Base-by-base conservation (phyloP, 768 basidiomycete species). In the Lactarius indigo region DNA sequence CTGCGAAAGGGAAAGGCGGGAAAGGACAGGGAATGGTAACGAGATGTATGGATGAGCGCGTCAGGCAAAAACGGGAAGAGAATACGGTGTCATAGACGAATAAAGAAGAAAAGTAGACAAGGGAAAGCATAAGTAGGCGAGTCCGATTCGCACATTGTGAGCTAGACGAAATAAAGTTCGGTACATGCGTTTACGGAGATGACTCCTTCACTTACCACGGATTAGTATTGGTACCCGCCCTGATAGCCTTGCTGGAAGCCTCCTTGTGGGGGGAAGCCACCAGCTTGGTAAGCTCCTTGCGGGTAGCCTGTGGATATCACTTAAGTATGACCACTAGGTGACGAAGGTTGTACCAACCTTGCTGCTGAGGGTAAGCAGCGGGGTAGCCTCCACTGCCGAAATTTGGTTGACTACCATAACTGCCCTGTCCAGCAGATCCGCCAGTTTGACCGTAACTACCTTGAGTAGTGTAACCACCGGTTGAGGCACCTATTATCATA, bases 11-110 rank as follows among this genome's bases (percentile, higher is more conserved):
- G 3, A 23, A 2, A 33, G 37, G 41, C 28, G 12, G 73, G 69
- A 72, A 78, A 77, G 41, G 76, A 81, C 73, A 75, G 80, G 73
- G 70, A 69, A 70, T 70, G 72, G 69, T 73, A 78, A 77, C 71
- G 78, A 77, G 72, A 64, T 47, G 62, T 68, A 60, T 72, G 75
- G 76, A 76, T 77, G 78, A 75, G 74, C 74, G 77, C 71, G 76
- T 75, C 75, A 72, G 59, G 59, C 62, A 71, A 70, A 68, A 71
- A 67, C 69, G 56, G 31, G 47, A 56, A 41, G n/a, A 41, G 20
- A 63, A 15, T 61, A 41, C 23, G 55, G 47, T 54, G 66, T 61
- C 62, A 59, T 66, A 39, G 33, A 30, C 23, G 37, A 57, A 57
- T 55, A 65, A 37, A 68, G 64, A 57, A 67, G 65, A 66, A 55